Conservation (phyloP, 768 basidiomycete species). For the Lentinus brumalis region DNA sequence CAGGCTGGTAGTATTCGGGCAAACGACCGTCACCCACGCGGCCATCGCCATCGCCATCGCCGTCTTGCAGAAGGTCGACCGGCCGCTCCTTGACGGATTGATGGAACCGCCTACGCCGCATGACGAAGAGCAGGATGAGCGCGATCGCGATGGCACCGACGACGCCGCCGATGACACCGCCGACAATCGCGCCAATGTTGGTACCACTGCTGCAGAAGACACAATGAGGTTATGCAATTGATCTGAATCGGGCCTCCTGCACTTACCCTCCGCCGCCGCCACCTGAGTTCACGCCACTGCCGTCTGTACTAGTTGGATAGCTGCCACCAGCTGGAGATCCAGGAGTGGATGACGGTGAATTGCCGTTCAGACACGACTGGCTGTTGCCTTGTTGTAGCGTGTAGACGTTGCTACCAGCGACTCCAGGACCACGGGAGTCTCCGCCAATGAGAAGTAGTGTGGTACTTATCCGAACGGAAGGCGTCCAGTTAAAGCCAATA, state of each 20-base stretch:
- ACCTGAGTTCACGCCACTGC: constrained; percentile 34
- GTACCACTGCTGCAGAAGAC: constrained; percentile 21
- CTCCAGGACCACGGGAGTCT: constrained; percentile 66
- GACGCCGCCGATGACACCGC: constrained; percentile 63
- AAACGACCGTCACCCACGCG: constrained; percentile 44
- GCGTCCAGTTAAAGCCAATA: constrained; percentile 71
- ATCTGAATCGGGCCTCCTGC: not conserved
- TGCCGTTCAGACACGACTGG: constrained; percentile 54
- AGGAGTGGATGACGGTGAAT: constrained; percentile 76
- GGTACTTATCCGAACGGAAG: constrained; percentile 63
- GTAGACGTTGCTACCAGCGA: constrained; percentile 62
- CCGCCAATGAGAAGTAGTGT: constrained; percentile 68
- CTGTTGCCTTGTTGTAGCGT: constrained; percentile 55
- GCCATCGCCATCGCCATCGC: constrained; percentile 53
- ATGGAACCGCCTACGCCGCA: constrained; percentile 44
- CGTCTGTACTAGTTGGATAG: constrained; percentile 58
- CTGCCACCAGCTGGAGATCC: constrained; percentile 75
- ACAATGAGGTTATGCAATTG: not conserved
- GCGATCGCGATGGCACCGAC: constrained; percentile 42
- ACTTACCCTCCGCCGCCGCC: not conserved
- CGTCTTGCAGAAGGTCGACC: constrained; percentile 62
- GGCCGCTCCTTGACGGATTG: constrained; percentile 55
- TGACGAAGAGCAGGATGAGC: constrained; percentile 49
- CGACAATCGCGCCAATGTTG: constrained; percentile 24
- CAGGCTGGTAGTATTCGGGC: constrained; percentile 73